A percentile compares a stretch with the other conserved stretches of the same genome.
Conservation (phyloP, 202 grass and related monocot genomes). For the Hordeum pubiflorum region DNA sequence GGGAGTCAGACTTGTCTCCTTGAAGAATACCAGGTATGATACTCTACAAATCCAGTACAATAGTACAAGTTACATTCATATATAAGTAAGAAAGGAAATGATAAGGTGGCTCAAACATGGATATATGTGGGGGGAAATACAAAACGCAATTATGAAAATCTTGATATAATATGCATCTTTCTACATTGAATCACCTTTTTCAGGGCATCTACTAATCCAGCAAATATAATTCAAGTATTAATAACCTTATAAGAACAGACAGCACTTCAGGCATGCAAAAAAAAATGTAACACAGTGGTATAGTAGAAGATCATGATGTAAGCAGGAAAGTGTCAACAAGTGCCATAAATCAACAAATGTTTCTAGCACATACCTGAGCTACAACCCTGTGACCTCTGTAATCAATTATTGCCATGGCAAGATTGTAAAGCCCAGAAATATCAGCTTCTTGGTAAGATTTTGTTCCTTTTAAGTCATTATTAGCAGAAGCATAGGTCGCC, state of each 20-base stretch:
- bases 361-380: slow-evolving; percentile 59
- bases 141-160: not conserved
- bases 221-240: not conserved
- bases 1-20: slow-evolving; percentile 98
- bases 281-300: not conserved
- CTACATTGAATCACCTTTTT: not conserved
- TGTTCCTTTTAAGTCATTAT: slow-evolving; percentile 97
- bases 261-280: not conserved
- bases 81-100: not conserved
- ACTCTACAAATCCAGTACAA: slow-evolving; percentile 53
- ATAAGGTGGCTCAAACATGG: not conserved
- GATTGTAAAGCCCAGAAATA: slow-evolving; percentile 89
- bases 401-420: slow-evolving; percentile 98
- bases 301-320: not conserved
- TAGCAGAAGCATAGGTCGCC: slow-evolving; percentile 97
- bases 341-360: not conserved
- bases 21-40: slow-evolving; percentile 99
- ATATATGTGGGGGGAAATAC: not conserved
- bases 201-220: not conserved
- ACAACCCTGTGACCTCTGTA: slow-evolving; percentile 98
- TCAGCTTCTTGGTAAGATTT: slow-evolving; percentile 98
- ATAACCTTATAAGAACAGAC: not conserved
- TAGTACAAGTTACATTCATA: not conserved
- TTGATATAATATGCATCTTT: not conserved
- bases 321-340: slow-evolving; percentile 11